Base-by-base conservation (phyloP, 1,284 basidiomycete species). In the Trichosporon faecale region DNA sequence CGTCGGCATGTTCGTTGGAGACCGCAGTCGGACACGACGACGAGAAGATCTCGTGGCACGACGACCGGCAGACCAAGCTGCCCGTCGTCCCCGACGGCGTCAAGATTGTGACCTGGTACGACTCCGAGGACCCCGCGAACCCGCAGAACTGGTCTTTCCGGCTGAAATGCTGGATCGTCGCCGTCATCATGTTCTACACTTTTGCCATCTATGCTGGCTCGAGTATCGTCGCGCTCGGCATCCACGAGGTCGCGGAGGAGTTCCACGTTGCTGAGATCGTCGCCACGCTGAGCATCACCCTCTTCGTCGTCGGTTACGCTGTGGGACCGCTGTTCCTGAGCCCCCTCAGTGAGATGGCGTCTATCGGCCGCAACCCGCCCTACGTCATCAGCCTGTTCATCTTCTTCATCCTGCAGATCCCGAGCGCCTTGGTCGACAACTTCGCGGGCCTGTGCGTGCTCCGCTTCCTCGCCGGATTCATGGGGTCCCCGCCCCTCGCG, bases 71-170 rank as follows among this genome's bases (percentile, higher is more conserved):
- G 11, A 64, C 68, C 37, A 64, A 67, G 18, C 55, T 65, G 16
- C 57, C 57, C 2, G 40, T 66, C 8, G 66, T 67, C 6, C 68
- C 66, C 12, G 66, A 67, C 21, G 71, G 67, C 31, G 64, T 67
- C 1, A 44, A 60, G 8, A 57, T 74, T 12, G 87, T 91, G 14
- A 86, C 88, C 65, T 91, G 89, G 88, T 88, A 90, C 66, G 87
- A 87, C 0, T 86, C 87, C 0, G 80, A 88, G 64, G 89, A 90
- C 79, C 87, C 87, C 2, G 79, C 80, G 21, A 91, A 91, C 78
- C 90, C 90, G 0, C 88, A 87, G 78, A 91, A 91, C 80, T 91
- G 91, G 90, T 76, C 84, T 0, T 86, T 84, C 70, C 81, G 80
- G 55, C 85, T 85, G 70, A 90, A 90, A 85, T 89, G 89, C 88